A percentile compares a stretch with the other conserved stretches of the same genome.
These are phyloP conservation scores for Prunus campanulata DNA, from an alignment of 306 rosid genomes.

Conservation along the genomic window DNA sequence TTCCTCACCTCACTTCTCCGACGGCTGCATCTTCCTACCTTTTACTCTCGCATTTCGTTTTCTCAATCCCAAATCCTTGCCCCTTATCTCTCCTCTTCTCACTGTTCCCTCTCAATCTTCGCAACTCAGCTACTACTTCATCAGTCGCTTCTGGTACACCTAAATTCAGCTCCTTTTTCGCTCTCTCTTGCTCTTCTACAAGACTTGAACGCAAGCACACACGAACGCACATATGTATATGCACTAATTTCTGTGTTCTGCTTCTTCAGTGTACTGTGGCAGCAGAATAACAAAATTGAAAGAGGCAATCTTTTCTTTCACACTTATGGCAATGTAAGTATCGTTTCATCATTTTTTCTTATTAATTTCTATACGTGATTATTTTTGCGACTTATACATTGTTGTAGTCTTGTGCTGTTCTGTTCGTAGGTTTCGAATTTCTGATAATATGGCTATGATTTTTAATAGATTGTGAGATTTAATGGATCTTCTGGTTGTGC, in stretches of 20 bases:
- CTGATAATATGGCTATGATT: not conserved
- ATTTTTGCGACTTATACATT: not conserved
- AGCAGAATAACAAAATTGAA: slow-evolving; percentile 72
- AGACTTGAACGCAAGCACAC: not conserved
- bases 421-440: not conserved
- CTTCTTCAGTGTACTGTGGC: slow-evolving; percentile 58
- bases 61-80: slow-evolving; percentile 55
- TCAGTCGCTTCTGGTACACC: slow-evolving; percentile 43
- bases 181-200: not conserved
- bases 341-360: not conserved
- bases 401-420: not conserved
- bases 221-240: no score
- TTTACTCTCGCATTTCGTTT: slow-evolving; percentile 50
- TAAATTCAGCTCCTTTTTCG: not conserved
- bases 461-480: not conserved
- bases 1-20: not conserved
- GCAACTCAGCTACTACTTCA: no score
- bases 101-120: slow-evolving; percentile 26
- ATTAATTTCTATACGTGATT: no score
- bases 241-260: slow-evolving; percentile 8
- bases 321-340: slow-evolving; percentile 58
- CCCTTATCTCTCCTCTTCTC: slow-evolving; percentile 8
- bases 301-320: slow-evolving; percentile 73
- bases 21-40: not conserved
- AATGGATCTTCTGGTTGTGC: not conserved